Percentiles rank a stretch among this genome's conserved stretches.
These are phyloP conservation scores for Plectranthus barbatus DNA, from an alignment of 257 asterid genomes.

Conservation along the genomic window DNA sequence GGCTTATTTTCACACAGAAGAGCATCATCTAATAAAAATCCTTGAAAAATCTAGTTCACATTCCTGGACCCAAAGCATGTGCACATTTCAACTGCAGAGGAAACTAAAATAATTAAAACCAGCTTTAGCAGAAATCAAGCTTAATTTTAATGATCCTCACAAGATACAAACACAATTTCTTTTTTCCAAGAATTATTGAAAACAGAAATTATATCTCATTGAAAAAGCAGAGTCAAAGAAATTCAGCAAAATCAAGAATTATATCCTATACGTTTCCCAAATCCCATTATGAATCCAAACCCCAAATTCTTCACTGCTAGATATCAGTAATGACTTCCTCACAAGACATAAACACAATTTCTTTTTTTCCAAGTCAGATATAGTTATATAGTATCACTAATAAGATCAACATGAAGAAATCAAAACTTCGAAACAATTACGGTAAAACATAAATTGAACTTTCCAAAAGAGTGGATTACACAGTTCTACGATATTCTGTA, in stretches of 20 bases:
- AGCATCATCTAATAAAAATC: neutral
- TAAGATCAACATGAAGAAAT: neutral
- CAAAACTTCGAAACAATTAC: neutral
- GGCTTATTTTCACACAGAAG: neutral
- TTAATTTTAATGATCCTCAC: too few species aligned
- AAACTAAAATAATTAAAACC: neutral
- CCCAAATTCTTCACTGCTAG: neutral
- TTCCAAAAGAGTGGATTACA: neutral
- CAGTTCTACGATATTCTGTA: conserved; percentile 6
- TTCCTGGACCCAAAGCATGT: neutral
- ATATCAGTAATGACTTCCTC: neutral
- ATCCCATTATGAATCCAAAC: too few species aligned
- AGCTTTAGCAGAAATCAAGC: neutral
- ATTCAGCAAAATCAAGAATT: neutral
- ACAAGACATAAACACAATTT: neutral
- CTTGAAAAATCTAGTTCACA: neutral
- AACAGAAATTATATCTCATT: neutral
- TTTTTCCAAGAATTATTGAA: too few species aligned
- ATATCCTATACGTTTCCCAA: neutral
- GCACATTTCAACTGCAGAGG: neutral
- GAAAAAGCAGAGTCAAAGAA: neutral
- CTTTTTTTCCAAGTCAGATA: neutral
- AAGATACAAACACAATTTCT: too few species aligned
- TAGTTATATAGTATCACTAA: neutral
- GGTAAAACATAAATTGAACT: neutral